Conservation (phyloP, 2,329 filamentous ascomycete genomes). For the Penicillium brasilianum region DNA sequence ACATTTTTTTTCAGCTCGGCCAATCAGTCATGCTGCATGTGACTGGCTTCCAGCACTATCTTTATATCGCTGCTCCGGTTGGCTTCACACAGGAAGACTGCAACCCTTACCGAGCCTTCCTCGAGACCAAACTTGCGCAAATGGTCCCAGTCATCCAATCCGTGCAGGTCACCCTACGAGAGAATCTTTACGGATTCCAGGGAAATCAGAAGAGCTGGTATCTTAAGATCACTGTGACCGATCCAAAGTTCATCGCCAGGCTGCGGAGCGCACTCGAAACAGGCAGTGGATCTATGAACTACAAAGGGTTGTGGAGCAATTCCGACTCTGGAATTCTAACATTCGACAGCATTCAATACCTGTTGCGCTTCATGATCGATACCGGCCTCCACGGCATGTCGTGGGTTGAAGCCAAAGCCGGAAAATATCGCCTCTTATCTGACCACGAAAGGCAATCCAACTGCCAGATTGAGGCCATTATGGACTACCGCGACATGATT, state of each 20-base stretch:
- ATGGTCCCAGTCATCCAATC: constrained; percentile 76
- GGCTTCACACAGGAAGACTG: constrained; percentile 81
- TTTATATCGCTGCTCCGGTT: constrained; percentile 88
- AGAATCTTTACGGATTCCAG: constrained; percentile 93
- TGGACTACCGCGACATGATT: constrained; percentile 81
- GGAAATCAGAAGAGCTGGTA: constrained; percentile 92
- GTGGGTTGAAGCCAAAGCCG: constrained; percentile 85
- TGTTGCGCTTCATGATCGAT: constrained; percentile 97
- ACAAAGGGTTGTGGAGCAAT: constrained; percentile 85
- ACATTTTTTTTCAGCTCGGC: constrained; percentile 57
- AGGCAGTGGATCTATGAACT: constrained; percentile 71
- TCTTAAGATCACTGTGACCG: constrained; percentile 88
- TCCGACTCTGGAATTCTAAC: constrained; percentile 76
- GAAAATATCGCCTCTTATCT: constrained; percentile 73
- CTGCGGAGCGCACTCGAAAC: constrained; percentile 77
- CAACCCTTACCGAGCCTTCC: constrained; percentile 74
- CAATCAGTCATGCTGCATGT: constrained; percentile 95
- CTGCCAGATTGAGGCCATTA: constrained; percentile 91
- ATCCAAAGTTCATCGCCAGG: constrained; percentile 80
- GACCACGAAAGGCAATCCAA: constrained; percentile 77
- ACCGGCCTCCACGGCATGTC: constrained; percentile 94
- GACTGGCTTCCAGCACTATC: constrained; percentile 93
- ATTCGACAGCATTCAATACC: constrained; percentile 94
- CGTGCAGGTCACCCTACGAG: constrained; percentile 79
- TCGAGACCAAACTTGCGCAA: constrained; percentile 79